These are phyloP conservation scores for Tetrahymena thermophila DNA, from an alignment of 73 alveolate species.

Conservation along the genomic window DNA sequence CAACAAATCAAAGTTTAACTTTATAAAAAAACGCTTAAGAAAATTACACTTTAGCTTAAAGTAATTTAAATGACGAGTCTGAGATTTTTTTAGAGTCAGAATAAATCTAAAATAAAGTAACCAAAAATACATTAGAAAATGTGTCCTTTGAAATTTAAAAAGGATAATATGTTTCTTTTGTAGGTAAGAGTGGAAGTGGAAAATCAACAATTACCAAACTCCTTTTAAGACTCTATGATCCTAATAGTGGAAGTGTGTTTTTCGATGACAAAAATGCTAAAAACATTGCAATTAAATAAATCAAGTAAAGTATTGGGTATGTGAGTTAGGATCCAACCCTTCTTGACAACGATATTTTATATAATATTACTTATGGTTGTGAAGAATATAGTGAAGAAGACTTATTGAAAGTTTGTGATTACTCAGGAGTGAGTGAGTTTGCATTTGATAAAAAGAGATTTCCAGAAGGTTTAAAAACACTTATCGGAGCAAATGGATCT, in stretches of 20 bases:
- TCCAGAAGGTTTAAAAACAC: background rate
- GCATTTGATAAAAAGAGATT: background rate
- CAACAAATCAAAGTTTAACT: background rate
- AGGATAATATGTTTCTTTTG: constrained; percentile 71
- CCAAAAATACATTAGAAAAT: constrained; percentile 10
- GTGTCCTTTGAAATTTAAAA: constrained; percentile 43
- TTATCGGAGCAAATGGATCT: background rate
- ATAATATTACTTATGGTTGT: background rate
- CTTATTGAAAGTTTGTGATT: background rate
- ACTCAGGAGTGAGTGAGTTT: background rate
- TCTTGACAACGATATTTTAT: background rate
- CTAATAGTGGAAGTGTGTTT: constrained; percentile 53
- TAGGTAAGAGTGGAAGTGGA: constrained; percentile 87
- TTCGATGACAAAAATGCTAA: constrained; percentile 60
- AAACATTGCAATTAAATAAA: background rate
- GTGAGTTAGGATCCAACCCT: background rate
- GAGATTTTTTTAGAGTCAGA: background rate
- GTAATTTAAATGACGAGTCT: too few relatives aligned
- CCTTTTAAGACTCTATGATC: constrained; percentile 76
- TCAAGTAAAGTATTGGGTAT: background rate
- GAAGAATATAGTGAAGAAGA: background rate
- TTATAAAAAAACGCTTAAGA: background rate
- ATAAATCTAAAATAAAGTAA: background rate
- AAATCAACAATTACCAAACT: constrained; percentile 73
- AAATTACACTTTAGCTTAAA: background rate